Evolutionary conservation across 2,329 filamentous ascomycete genomes (phyloP), one percentile per base, ranked within the genome.

Genomic region (Calonectria naviculata): DNA sequence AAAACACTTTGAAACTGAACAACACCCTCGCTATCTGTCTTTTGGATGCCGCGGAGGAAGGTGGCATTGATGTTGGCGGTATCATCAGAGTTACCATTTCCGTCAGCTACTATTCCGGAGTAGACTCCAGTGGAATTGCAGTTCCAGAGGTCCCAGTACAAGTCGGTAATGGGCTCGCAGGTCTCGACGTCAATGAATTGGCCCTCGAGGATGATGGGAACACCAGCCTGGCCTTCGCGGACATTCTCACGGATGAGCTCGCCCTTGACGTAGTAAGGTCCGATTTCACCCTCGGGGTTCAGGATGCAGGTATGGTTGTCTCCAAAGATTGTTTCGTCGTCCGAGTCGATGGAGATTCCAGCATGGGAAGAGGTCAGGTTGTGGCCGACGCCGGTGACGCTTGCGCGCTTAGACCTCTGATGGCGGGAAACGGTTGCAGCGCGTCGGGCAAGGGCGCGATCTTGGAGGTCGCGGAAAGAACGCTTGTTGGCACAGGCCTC

Each of bases 71-170:
- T 46, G 71, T 58, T 58, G 1, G 38, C 24, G 10, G 46, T 4
- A 19, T 64, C 61, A 65, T 73, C 58, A 6, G 71, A 75, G 73
- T 81, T 80, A n/a, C 80, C 84, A 67, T 85, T 84, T 24, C 80
- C 81, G n/a, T 67, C 74, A 24, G 77, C 75, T 17, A 80, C 73
- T 29, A 86, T 78, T 61, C 85, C 85, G 10, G 81, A 83, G 78
- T 87, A 87, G n/a, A 86, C 84, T 26, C 85, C 85, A 8, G 85
- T 85, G 17, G 84, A 75, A 74, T 87, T 87, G 78, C 83, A 83
- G 72, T 86, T 81, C 85, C 85, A 87, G 38, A 84, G 78, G 69
- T 87, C 85, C 17, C 86, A 70, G 73, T 82, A 82, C 26, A 85
- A 78, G 29, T 80, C 74, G 5, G 81, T 79, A 2, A 86, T 77